Conservation (phyloP, 139 green algal genomes). For the Coccomyxa sp. region DNA sequence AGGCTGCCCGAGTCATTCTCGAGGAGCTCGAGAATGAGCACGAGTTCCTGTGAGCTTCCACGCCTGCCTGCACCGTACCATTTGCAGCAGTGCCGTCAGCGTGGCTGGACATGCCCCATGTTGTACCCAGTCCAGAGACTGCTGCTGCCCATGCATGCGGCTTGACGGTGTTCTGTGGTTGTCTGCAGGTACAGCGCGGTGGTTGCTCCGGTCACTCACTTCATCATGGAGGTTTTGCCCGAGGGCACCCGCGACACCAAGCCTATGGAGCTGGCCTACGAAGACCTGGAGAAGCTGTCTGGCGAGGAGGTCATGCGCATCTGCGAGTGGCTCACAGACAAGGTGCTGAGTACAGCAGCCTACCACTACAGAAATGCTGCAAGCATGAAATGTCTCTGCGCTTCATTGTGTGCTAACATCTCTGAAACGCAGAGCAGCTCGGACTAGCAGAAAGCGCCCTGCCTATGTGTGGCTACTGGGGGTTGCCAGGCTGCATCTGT, state of each 20-base stretch:
- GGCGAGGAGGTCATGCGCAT: constrained; percentile 58
- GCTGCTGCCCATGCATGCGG: neutral
- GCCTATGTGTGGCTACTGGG: no score
- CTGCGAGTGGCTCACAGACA: constrained; percentile 79
- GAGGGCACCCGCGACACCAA: constrained; percentile 45
- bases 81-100: neutral
- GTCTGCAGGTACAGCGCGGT: constrained; percentile 45
- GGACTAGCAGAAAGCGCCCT: no score
- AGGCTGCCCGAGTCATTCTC: constrained; percentile 69
- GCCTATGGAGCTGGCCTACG: constrained; percentile 56
- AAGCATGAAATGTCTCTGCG: no score
- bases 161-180: neutral
- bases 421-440: no score
- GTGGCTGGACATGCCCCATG: neutral
- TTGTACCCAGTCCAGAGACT: neutral
- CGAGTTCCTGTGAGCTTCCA: constrained; percentile 45
- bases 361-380: no score
- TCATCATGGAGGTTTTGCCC: constrained; percentile 62
- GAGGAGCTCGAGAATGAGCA: constrained; percentile 73
- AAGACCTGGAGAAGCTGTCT: constrained; percentile 74
- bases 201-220: constrained; percentile 59
- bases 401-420: no score
- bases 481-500: no score
- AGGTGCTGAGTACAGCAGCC: no score
- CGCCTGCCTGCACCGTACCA: neutral